Evolutionary conservation across 768 basidiomycete genomes (phyloP).

Genomic region (Candolleomyces aberdarensis): DNA sequence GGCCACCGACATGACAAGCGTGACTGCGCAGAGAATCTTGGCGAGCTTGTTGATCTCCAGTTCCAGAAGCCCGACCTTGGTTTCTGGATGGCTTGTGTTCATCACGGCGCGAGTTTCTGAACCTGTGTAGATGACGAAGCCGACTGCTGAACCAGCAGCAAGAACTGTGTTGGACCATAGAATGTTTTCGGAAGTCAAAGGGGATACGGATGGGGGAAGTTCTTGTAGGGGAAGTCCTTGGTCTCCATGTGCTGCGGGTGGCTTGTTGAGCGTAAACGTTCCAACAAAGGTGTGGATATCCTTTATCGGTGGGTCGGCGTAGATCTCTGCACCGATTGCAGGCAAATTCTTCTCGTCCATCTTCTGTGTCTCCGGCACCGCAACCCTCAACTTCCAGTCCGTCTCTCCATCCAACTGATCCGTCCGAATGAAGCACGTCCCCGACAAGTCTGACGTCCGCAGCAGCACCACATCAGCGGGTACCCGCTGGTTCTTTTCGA

Average conservation of each 20-base stretch:
- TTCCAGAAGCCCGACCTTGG: constrained; percentile 90
- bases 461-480: constrained; percentile 92
- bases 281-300: constrained; percentile 96
- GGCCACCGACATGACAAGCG: constrained; percentile 85
- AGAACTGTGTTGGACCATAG: constrained; percentile 98
- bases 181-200: constrained; percentile 93
- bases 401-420: constrained; percentile 99
- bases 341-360: constrained; percentile 49
- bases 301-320: constrained; percentile 93
- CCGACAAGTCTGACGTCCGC: constrained; percentile 82
- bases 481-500: constrained; percentile 97
- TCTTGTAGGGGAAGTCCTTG: constrained; percentile 35
- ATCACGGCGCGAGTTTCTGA: constrained; percentile 94
- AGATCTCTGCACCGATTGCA: constrained; percentile 84
- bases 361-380: constrained; percentile 81
- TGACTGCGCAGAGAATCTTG: constrained; percentile 95
- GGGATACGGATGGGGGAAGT: constrained; percentile 60
- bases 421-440: constrained; percentile 96
- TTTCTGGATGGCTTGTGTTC: constrained; percentile 97
- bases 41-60: constrained; percentile 93
- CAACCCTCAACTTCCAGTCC: constrained; percentile 96
- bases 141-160: constrained; percentile 90
- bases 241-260: constrained; percentile 25
- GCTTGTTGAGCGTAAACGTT: constrained; percentile 75
- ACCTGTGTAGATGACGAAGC: constrained; percentile 93